Evolutionary conservation across 768 basidiomycete genomes (phyloP), one percentile per base, ranked within the genome.

Genomic region (Rhizopogon vulgaris): DNA sequence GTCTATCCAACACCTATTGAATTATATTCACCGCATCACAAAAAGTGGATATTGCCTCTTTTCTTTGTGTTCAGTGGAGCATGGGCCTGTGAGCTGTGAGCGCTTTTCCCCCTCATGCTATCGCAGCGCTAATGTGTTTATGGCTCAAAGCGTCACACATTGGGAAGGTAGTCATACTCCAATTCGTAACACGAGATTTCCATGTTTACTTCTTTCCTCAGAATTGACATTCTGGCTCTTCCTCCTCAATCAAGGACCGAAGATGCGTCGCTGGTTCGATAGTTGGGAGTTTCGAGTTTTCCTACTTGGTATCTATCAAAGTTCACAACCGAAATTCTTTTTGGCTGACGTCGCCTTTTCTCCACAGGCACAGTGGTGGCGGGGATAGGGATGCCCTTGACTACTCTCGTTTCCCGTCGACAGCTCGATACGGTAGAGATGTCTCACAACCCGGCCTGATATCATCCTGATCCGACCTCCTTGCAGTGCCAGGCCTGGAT

Each of bases 191-290:
- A 11, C 3, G 8, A 22, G 18, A 45, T 9, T 9, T 46, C 6
- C 30, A 46, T 15, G 5, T 46, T 15, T 18, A 32, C 15, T 34
- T 1, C 45, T 27, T 27, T 7, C 14, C 25, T 24, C 63, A 89
- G 88, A 90, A 63, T 75, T 91, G 12, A 73, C 83, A 0, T 91
- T 90, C 61, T 92, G 90, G 90, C 61, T 91, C 27, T 92, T 91
- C 65, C 76, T 92, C 18, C 75, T 90, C 28, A 79, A 89, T 56
- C 89, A 90, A 68, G 84, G 85, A 3, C 84, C 85, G 0, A 69
- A 73, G 40, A 79, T 83, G 60, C 79, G 83, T 3, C 73, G 80
- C 30, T 92, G 90, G 90, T 91, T 91, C 65, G 71, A 79, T 22
- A 87, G 87, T 63, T 82, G 81, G 79, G 88, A 92, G 66, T 91